phyloP scores from a whole-genome alignment of 306 rosid species.

The Casuarina cunninghamiana region DNA sequence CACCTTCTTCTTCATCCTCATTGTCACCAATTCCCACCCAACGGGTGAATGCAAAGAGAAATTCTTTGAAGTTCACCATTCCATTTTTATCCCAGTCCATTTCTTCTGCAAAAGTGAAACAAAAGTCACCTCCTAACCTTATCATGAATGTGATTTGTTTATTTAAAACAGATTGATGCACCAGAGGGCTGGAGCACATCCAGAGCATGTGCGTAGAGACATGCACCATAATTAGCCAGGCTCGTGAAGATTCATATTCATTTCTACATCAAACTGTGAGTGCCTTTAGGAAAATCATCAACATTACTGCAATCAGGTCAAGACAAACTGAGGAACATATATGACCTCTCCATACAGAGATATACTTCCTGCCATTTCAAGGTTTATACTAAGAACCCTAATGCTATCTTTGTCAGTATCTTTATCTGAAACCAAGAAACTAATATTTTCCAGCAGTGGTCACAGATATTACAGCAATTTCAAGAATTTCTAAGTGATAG shows the following conservation, averaged over 20 bases:
- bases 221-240: background rate
- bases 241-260: background rate
- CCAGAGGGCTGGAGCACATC: background rate
- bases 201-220: background rate
- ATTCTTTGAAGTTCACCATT: constrained; percentile 97
- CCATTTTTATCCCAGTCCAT: constrained; percentile 99
- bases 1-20: constrained; percentile 67
- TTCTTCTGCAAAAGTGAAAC: constrained; percentile 64
- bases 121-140: background rate
- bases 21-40: constrained; percentile 96
- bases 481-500: too few species aligned
- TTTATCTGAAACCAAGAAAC: background rate
- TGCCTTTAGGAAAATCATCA: background rate
- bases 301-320: constrained; percentile 16
- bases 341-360: background rate
- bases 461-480: background rate
- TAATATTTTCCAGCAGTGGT: background rate
- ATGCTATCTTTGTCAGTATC: constrained; percentile 11
- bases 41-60: constrained; percentile 84
- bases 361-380: background rate
- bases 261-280: background rate
- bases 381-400: constrained; percentile 9
- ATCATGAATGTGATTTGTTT: background rate
- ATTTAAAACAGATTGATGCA: background rate
- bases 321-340: background rate